A percentile compares a stretch with the other conserved stretches of the same genome.
These are phyloP conservation scores for Diaporthe helianthi DNA, from an alignment of 2,329 filamentous ascomycete species.

Conservation along the genomic window DNA sequence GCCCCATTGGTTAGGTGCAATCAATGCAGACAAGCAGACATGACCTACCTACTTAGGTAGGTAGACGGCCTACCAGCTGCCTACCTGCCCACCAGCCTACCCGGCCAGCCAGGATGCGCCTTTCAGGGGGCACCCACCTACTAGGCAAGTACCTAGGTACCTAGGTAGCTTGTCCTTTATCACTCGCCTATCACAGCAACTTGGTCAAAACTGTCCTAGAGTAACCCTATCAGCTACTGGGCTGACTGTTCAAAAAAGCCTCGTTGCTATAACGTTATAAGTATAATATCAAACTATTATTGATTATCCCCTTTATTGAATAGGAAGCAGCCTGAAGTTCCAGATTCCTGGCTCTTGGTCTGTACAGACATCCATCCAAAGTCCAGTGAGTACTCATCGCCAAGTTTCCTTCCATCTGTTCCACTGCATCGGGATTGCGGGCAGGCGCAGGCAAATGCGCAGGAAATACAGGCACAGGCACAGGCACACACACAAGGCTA, in stretches of 20 bases:
- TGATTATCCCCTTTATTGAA: background rate
- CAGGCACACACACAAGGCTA: background rate
- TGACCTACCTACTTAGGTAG: background rate
- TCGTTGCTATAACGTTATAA: background rate
- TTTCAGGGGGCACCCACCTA: no score
- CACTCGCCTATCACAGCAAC: constrained; percentile 19
- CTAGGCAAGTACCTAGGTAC: no score
- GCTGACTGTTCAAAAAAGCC: background rate
- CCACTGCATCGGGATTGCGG: constrained; percentile 19
- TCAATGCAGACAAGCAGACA: background rate
- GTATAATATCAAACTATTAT: background rate
- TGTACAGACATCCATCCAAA: background rate
- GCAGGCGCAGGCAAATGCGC: constrained; percentile 11
- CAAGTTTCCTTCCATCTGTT: background rate
- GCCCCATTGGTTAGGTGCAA: background rate
- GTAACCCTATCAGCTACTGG: background rate
- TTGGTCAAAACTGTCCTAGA: background rate
- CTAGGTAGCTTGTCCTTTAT: background rate
- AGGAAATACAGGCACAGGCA: constrained; percentile 1
- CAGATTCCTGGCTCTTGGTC: background rate
- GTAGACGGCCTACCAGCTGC: no score
- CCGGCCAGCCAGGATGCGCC: no score
- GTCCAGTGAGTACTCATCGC: constrained; percentile 6
- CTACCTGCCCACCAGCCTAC: background rate
- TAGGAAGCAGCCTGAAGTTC: background rate